A percentile compares a stretch with the other conserved stretches of the same genome.
These are phyloP conservation scores for Backusella macrospora DNA, from an alignment of 192 early-diverging fungal genomes.

Conservation along the genomic window DNA sequence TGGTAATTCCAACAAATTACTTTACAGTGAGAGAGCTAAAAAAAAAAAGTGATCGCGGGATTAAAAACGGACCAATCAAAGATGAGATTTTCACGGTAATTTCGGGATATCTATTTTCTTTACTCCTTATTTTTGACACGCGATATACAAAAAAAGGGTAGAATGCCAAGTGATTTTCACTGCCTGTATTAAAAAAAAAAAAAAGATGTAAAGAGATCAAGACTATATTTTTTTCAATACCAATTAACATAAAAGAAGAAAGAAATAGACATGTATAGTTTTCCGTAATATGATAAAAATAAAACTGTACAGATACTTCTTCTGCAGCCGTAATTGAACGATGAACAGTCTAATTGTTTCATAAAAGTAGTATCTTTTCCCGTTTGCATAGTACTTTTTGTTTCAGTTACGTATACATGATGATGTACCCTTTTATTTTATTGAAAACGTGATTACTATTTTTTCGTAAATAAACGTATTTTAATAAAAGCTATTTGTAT, in stretches of 20 bases:
- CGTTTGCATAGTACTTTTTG: neutral
- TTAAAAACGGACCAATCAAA: neutral
- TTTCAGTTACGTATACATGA: neutral
- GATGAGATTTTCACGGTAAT: neutral
- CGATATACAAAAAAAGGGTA: neutral
- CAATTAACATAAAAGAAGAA: neutral
- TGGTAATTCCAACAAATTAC: neutral
- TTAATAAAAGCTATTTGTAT: constrained; percentile 10
- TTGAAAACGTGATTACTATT: neutral
- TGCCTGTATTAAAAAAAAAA: neutral
- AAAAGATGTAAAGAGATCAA: neutral
- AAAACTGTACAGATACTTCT: neutral
- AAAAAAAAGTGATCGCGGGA: neutral
- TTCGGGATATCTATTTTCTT: neutral
- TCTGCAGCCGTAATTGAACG: constrained; percentile 1
- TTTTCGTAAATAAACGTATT: neutral
- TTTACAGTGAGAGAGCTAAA: neutral
- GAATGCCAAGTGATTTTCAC: constrained; percentile 10
- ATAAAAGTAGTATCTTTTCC: neutral
- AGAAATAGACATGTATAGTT: neutral
- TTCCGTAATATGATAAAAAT: neutral
- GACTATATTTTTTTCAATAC: too few species aligned
- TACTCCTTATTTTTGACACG: constrained; percentile 2
- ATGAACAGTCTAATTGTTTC: constrained; percentile 15
- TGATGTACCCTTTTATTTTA: neutral